Base-by-base conservation (phyloP, 2,329 filamentous ascomycete species). In the Fusarium tjaetaba region DNA sequence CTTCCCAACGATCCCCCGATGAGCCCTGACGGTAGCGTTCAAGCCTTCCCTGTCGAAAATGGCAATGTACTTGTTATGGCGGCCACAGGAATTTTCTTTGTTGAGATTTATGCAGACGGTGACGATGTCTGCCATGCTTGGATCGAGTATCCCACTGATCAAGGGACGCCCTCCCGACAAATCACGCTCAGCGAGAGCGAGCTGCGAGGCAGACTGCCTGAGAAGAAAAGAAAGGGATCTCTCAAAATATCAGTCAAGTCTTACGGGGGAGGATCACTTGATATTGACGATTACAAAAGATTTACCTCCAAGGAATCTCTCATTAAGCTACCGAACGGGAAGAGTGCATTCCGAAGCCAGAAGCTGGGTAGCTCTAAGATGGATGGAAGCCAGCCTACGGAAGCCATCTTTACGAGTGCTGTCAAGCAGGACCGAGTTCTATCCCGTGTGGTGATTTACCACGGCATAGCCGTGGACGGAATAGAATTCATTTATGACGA, bases 401-500 rank as follows among this genome's bases (percentile, higher is more conserved):
- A 98, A 76, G 80, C 96, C 41, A 86, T 98, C 43, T 91, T 97
- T 70, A 89, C 92, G 46, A 93, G 91, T 78, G 89, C 91, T 20
- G 83, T 88, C 52, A 87, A 89, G 43, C 89, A 91, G 71, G 93
- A 90, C 38, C 92, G 95, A 71, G 87, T 97, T 36, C 85, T 98
- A 71, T 92, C 90, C 2, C 89, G 89, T 10, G 88, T 98, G 64
- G 88, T 90, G 68, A 87, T 97, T 20, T 97, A 95, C 79, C 92
- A 94, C 76, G 94, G 93, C 4, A 85, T 87, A 66, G 92, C 92
- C 8, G 80, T 98, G 18, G 93, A 97, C 80, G 96, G 96, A 1
- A 82, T 99, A 26, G 96, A 98, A 81, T 98, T 99, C 82, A 87
- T 93, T 67, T 98, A 97, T 79, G 96, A 98, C 78, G 95, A 98